phyloP scores from a whole-genome alignment of 2,329 filamentous ascomycete species.

The Celoporthe dispersa region DNA sequence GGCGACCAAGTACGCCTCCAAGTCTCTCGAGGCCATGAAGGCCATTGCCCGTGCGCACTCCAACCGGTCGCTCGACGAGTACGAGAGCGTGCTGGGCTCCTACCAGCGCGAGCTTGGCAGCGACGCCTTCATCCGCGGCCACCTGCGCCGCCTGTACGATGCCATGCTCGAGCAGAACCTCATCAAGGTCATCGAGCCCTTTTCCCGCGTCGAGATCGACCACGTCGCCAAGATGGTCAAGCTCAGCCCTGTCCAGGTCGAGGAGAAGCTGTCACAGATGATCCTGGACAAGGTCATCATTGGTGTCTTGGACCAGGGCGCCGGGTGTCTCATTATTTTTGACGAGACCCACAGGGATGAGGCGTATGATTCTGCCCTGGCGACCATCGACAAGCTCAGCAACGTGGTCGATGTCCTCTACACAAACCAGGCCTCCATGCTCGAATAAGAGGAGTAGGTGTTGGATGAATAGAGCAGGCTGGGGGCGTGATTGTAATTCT shows the following conservation, averaged over 20 bases:
- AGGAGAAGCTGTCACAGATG: conserved; percentile 99
- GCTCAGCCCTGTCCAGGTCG: conserved; percentile 92
- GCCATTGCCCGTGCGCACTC: conserved; percentile 94
- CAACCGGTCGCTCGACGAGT: conserved; percentile 95
- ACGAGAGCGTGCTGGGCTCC: conserved; percentile 86
- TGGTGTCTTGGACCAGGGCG: conserved; percentile 94
- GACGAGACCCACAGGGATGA: conserved; percentile 94
- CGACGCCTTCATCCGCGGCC: conserved; percentile 95
- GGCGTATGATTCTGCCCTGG: conserved; percentile 90
- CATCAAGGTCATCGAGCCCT: conserved; percentile 99
- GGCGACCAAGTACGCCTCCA: conserved; percentile 92
- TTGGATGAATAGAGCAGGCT: not conserved
- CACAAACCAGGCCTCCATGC: conserved; percentile 92
- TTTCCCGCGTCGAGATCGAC: conserved; percentile 93
- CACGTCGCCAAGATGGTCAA: conserved; percentile 98
- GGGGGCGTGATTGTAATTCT: conserved; percentile 32
- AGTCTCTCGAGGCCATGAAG: conserved; percentile 98
- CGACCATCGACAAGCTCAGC: conserved; percentile 95
- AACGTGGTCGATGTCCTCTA: conserved; percentile 97
- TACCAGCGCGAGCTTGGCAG: conserved; percentile 94
- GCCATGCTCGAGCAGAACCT: conserved; percentile 99
- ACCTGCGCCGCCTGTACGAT: conserved; percentile 93
- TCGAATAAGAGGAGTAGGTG: conserved; percentile 67
- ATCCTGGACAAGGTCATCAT: conserved; percentile 99
- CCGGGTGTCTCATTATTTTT: conserved; percentile 95